Evolutionary conservation across 179 eudicot species (phyloP).

Genomic region (Vitellaria paradoxa): DNA sequence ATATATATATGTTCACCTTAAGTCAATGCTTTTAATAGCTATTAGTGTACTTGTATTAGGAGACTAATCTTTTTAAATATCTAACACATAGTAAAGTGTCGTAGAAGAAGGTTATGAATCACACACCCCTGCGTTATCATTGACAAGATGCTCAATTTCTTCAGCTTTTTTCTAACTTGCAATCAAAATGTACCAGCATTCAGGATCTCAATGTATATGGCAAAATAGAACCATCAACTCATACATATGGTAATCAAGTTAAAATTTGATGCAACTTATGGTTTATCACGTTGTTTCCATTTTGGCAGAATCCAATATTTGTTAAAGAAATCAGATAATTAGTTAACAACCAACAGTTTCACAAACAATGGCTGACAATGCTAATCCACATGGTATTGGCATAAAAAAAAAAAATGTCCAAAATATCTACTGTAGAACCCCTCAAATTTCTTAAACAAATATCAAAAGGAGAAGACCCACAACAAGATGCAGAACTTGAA

Average conservation of each 20-base stretch:
- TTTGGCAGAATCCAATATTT: neutral
- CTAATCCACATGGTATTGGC: too few species aligned
- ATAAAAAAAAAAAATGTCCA: too few species aligned
- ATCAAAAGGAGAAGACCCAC: too few species aligned
- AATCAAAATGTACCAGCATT: conserved; percentile 2
- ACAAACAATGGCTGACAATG: neutral
- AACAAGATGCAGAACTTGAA: too few species aligned
- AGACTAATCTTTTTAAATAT: conserved; percentile 4
- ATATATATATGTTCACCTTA: neutral
- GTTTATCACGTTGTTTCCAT: neutral
- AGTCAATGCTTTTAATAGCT: neutral
- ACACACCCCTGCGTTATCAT: neutral
- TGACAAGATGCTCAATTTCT: neutral
- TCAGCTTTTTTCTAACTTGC: neutral
- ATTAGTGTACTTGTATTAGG: neutral
- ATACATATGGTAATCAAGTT: neutral
- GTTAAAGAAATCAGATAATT: neutral
- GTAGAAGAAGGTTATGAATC: neutral
- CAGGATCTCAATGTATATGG: neutral
- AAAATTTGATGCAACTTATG: neutral
- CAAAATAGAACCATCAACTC: neutral
- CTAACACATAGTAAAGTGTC: neutral
- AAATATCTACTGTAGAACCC: too few species aligned
- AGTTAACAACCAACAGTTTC: neutral
- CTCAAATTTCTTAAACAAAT: too few species aligned